Evolutionary conservation across 2,329 filamentous ascomycete genomes (phyloP).

Genomic region (Neonectria neomacrospora): DNA sequence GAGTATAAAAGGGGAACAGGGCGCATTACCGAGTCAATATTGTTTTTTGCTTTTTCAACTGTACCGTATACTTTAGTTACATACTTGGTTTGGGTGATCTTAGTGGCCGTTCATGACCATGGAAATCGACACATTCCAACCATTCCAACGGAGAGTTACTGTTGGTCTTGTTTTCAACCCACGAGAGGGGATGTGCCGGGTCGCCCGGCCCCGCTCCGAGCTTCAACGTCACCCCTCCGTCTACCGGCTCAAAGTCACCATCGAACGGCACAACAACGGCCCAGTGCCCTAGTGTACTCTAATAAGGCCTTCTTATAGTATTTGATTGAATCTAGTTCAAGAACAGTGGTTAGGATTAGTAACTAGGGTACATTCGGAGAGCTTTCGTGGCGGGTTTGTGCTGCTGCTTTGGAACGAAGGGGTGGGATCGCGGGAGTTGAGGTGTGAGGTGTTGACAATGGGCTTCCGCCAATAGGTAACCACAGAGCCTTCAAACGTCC

Average conservation of each 20-base stretch:
- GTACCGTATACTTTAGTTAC: conserved; percentile 28
- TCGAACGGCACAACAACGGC: neutral
- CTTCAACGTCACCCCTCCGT: conserved; percentile 4
- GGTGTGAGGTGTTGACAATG: too few species aligned
- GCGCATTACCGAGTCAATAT: conserved; percentile 12
- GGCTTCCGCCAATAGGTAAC: too few species aligned
- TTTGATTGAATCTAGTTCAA: too few species aligned
- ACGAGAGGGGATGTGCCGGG: neutral
- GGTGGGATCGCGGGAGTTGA: too few species aligned
- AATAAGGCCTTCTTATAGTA: too few species aligned
- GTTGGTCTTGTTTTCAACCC: neutral
- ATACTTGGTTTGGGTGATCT: conserved; percentile 26
- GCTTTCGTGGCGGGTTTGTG: too few species aligned
- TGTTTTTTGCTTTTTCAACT: conserved; percentile 20
- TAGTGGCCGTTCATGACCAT: neutral
- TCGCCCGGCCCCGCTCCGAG: conserved; percentile 21
- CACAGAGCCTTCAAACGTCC: too few species aligned
- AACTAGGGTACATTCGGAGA: too few species aligned
- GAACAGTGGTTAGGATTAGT: too few species aligned
- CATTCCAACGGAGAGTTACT: neutral
- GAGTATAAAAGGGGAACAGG: conserved; percentile 16
- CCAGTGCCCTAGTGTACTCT: too few species aligned
- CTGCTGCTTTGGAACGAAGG: too few species aligned
- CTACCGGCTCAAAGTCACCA: neutral
- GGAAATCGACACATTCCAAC: neutral